A percentile compares a stretch with the other conserved stretches of the same genome.
phyloP scores from a whole-genome alignment of 805 yeast genomes.

The Yamadazyma sp. region DNA sequence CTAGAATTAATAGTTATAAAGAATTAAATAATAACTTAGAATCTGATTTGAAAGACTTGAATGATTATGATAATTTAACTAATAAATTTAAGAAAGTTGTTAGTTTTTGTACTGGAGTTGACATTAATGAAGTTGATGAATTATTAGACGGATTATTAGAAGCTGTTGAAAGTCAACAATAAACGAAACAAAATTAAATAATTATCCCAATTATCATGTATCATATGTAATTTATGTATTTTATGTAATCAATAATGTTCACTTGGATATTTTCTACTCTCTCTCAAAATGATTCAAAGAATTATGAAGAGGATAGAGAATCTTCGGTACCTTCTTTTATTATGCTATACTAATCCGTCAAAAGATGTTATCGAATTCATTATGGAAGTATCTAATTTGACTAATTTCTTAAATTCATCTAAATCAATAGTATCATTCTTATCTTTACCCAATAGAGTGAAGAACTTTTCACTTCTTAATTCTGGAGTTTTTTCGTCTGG shows the following conservation, averaged over 20 bases:
- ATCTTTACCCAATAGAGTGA: constrained; percentile 69
- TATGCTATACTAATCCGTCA: constrained; percentile 71
- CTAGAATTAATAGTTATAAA: constrained; percentile 77
- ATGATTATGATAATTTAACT: constrained; percentile 39
- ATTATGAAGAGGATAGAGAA: too few species aligned
- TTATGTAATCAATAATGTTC: too few species aligned
- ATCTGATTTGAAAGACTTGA: constrained; percentile 50
- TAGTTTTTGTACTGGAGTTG: constrained; percentile 86
- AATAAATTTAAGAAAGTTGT: constrained; percentile 83
- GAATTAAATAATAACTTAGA: constrained; percentile 61
- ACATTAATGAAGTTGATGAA: constrained; percentile 72
- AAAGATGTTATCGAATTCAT: constrained; percentile 73
- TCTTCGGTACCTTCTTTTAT: too few species aligned
- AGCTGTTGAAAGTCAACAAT: constrained; percentile 73
- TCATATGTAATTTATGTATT: too few species aligned
- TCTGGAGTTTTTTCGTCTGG: constrained; percentile 94
- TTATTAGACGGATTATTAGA: constrained; percentile 80
- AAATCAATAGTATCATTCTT: constrained; percentile 64
- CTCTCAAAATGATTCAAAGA: too few species aligned
- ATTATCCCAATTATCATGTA: too few species aligned
- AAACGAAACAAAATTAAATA: background rate
- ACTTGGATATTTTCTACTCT: too few species aligned
- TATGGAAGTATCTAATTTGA: constrained; percentile 74
- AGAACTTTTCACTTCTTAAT: constrained; percentile 76
- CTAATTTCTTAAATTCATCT: constrained; percentile 81